A percentile compares a stretch with the other conserved stretches of the same genome.
These are phyloP conservation scores for Angomonas desouzai DNA, from an alignment of 208 protist species.

Conservation along the genomic window DNA sequence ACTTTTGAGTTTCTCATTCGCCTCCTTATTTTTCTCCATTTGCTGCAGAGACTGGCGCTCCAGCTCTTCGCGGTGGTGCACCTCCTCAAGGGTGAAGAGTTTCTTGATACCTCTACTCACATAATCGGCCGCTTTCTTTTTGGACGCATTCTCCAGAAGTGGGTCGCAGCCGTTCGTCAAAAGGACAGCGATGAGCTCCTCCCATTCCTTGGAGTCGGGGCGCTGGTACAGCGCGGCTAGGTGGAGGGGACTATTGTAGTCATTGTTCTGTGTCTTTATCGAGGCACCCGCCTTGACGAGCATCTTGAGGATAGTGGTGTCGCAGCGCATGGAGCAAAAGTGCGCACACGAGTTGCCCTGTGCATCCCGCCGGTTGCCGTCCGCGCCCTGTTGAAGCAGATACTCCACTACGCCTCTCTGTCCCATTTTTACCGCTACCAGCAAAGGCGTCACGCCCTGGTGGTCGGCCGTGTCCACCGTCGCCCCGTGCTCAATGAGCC, in stretches of 20 bases:
- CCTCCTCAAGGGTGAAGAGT: constrained; percentile 74
- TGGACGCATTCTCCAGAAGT: constrained; percentile 65
- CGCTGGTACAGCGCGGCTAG: constrained; percentile 66
- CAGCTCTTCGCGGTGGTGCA: constrained; percentile 34
- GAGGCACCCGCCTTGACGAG: constrained; percentile 62
- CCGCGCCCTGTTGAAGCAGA: constrained; percentile 59
- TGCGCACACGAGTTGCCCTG: constrained; percentile 80
- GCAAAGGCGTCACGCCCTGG: constrained; percentile 70
- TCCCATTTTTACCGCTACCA: constrained; percentile 90
- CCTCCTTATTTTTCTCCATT: constrained; percentile 38
- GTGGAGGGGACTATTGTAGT: constrained; percentile 83
- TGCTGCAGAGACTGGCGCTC: constrained; percentile 29
- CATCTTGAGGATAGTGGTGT: constrained; percentile 67
- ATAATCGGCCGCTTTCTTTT: constrained; percentile 79
- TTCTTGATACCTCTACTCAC: constrained; percentile 70
- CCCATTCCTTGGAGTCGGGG: constrained; percentile 83
- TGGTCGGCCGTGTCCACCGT: constrained; percentile 70
- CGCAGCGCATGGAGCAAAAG: constrained; percentile 84
- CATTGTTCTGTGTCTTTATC: constrained; percentile 62
- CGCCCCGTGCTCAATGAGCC: constrained; percentile 87
- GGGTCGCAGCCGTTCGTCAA: constrained; percentile 73
- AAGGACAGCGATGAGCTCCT: constrained; percentile 69
- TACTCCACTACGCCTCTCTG: constrained; percentile 71
- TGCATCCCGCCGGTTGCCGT: constrained; percentile 65
- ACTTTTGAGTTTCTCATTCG: constrained; percentile 27